These are phyloP conservation scores for Actinidia arguta DNA, from an alignment of 179 eudicot genomes.

Conservation along the genomic window DNA sequence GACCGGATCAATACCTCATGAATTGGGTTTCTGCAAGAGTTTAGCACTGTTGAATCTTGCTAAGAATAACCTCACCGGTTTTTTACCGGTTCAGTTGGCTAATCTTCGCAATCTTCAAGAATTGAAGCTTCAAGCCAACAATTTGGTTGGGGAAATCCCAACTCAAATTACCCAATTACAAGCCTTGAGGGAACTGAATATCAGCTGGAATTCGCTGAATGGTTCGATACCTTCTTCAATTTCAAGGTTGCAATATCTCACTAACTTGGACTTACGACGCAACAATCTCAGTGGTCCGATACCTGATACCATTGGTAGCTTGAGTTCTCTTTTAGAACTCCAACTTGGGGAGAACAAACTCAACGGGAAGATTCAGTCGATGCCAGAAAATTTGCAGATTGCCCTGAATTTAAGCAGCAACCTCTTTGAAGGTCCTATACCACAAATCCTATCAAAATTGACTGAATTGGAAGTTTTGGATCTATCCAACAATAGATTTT, in stretches of 20 bases:
- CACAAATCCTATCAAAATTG: constrained; percentile 36
- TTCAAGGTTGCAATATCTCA: constrained; percentile 49
- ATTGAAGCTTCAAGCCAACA: constrained; percentile 65
- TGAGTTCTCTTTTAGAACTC: constrained; percentile 60
- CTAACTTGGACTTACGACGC: constrained; percentile 59
- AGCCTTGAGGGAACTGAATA: constrained; percentile 51
- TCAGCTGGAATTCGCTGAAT: constrained; percentile 59
- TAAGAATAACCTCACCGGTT: constrained; percentile 51
- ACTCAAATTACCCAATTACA: constrained; percentile 40
- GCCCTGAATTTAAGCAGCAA: constrained; percentile 77
- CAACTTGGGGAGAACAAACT: constrained; percentile 70
- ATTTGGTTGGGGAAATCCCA: constrained; percentile 66
- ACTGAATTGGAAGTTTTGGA: constrained; percentile 68
- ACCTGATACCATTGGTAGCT: constrained; percentile 45
- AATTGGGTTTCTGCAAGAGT: constrained; percentile 51
- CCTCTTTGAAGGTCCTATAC: constrained; percentile 61
- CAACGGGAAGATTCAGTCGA: constrained; percentile 51
- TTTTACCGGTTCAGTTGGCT: constrained; percentile 53
- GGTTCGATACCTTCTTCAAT: constrained; percentile 72
- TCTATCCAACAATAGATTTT: constrained; percentile 72
- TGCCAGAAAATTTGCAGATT: constrained; percentile 64
- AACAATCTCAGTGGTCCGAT: constrained; percentile 67
- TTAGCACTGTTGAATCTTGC: constrained; percentile 69
- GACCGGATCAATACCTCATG: constrained; percentile 63
- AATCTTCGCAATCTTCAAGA: constrained; percentile 55